phyloP scores from a whole-genome alignment of 2,329 filamentous ascomycete genomes.

The Sporothrix protearum region DNA sequence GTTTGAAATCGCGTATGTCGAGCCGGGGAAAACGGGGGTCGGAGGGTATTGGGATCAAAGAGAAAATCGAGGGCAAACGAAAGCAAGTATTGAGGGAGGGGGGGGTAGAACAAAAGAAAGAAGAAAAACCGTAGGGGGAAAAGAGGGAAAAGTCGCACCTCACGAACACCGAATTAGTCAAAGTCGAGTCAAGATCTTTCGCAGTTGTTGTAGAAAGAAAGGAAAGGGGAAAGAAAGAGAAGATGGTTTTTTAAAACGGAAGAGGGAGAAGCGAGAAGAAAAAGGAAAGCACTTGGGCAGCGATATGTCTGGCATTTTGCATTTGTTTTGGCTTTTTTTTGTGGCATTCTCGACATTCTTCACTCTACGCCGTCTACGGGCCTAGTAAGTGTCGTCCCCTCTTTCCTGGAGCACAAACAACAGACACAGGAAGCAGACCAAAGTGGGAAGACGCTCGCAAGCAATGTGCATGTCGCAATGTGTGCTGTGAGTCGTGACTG shows the following conservation, averaged over 20 bases:
- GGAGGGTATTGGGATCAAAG: background rate
- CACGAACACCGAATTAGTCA: constrained; percentile 46
- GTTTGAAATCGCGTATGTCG: constrained; percentile 8
- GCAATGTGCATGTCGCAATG: too few species aligned
- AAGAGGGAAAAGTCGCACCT: constrained; percentile 30
- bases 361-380: background rate
- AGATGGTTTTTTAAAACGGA: constrained; percentile 32
- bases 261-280: background rate
- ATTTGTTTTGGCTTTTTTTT: constrained; percentile 2
- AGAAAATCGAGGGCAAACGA: constrained; percentile 6
- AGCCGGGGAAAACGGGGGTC: constrained; percentile 8
- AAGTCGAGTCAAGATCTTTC: constrained; percentile 42
- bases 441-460: background rate
- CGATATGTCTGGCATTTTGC: background rate
- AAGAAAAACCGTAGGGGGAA: constrained; percentile 8
- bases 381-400: background rate
- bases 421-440: background rate
- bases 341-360: constrained; percentile 3
- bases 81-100: constrained; percentile 13
- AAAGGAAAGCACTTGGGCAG: background rate
- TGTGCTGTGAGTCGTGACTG: constrained; percentile 1
- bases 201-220: constrained; percentile 45
- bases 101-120: constrained; percentile 19
- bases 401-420: background rate
- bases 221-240: constrained; percentile 22